A percentile compares a stretch with the other conserved stretches of the same genome.
Evolutionary conservation across 176 grass and related monocot species (phyloP).

Genomic region (Oropetium thomaeum): DNA sequence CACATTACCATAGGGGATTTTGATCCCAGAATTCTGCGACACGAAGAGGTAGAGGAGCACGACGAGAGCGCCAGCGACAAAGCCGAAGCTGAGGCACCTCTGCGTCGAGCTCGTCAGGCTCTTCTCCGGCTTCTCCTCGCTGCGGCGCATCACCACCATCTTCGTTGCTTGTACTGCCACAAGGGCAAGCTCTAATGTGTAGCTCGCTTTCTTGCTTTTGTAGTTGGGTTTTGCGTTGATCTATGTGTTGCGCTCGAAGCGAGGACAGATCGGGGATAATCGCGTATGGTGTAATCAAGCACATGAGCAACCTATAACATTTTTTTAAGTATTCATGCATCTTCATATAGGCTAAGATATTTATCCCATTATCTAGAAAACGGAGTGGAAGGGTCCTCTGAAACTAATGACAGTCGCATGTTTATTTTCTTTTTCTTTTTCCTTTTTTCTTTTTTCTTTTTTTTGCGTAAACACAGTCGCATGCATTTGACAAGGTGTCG

Average conservation of each 20-base stretch:
- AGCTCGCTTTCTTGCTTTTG: not conserved
- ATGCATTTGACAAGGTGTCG: too few species aligned
- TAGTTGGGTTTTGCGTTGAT: not conserved
- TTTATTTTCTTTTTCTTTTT: too few species aligned
- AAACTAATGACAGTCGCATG: too few species aligned
- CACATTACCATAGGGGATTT: not conserved
- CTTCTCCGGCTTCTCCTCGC: constrained; percentile 32
- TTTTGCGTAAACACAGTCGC: too few species aligned
- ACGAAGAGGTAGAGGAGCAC: constrained; percentile 56
- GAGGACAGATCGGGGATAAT: not conserved
- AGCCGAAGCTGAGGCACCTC: constrained; percentile 37
- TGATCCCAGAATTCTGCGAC: constrained; percentile 33
- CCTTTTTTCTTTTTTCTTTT: too few species aligned
- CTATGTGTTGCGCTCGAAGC: not conserved
- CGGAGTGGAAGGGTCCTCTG: too few species aligned
- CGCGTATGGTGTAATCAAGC: too few species aligned
- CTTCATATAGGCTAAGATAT: too few species aligned
- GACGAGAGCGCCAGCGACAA: constrained; percentile 54
- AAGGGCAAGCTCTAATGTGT: not conserved
- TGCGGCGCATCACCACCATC: not conserved
- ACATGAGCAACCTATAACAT: too few species aligned
- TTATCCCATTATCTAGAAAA: too few species aligned
- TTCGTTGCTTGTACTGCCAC: not conserved
- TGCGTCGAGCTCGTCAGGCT: constrained; percentile 28
- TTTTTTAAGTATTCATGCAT: too few species aligned